Conservation (phyloP, 768 basidiomycete genomes). For the Vishniacozyma victoriae region DNA sequence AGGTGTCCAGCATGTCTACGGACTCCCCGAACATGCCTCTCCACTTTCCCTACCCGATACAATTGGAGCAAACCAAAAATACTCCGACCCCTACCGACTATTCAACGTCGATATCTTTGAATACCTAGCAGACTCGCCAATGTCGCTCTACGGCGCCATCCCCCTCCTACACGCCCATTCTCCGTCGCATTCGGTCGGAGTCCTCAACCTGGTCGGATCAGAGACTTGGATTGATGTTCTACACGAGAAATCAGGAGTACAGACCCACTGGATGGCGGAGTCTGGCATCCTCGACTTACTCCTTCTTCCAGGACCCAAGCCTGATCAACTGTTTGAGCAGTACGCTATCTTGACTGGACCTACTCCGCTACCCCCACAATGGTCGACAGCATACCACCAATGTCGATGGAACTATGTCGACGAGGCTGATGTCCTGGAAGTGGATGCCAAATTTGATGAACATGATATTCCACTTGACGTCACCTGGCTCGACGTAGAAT, state of each 20-base stretch:
- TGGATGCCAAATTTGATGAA: slow-evolving; percentile 84
- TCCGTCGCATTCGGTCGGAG: slow-evolving; percentile 73
- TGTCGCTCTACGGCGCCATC: slow-evolving; percentile 82
- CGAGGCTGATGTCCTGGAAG: slow-evolving; percentile 75
- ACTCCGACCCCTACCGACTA: slow-evolving; percentile 85
- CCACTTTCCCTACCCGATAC: slow-evolving; percentile 83
- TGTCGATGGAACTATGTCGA: slow-evolving; percentile 97
- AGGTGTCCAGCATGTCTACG: slow-evolving; percentile 81
- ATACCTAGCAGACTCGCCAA: slow-evolving; percentile 61
- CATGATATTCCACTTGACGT: slow-evolving; percentile 93
- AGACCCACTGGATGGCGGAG: slow-evolving; percentile 97
- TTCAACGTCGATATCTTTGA: slow-evolving; percentile 97
- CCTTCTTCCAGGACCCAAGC: slow-evolving; percentile 84
- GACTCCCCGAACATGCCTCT: slow-evolving; percentile 94
- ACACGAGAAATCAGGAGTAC: slow-evolving; percentile 54
- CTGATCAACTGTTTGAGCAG: slow-evolving; percentile 73
- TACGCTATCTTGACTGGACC: slow-evolving; percentile 80
- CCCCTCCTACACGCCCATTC: slow-evolving; percentile 92
- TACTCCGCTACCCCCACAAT: slow-evolving; percentile 79
- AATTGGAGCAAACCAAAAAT: slow-evolving; percentile 60
- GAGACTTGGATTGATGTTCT: slow-evolving; percentile 93
- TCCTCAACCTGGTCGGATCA: slow-evolving; percentile 79
- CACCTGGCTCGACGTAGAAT: slow-evolving; percentile 96
- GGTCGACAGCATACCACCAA: slow-evolving; percentile 91
- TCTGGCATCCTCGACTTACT: slow-evolving; percentile 93